Evolutionary conservation across 2,329 filamentous ascomycete genomes (phyloP), one percentile per base, ranked within the genome.

Genomic region (Fusarium sp.): DNA sequence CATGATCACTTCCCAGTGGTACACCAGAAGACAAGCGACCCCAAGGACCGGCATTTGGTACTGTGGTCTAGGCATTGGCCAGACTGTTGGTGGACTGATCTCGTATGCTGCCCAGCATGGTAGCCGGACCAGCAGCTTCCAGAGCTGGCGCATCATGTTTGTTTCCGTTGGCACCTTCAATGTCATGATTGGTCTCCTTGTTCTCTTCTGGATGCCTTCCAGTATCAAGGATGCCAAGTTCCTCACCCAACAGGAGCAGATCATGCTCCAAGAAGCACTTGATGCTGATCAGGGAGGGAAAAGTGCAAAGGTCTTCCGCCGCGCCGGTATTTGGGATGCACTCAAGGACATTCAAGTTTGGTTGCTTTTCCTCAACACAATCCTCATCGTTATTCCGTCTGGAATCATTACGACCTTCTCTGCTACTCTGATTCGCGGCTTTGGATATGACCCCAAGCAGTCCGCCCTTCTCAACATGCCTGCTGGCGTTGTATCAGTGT

Each of bases 11-110:
- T 65, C 61, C 2, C 61, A 65, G 16, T 65, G 61, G 61, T 65
- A 65, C 9, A 65, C 58, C 8, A 39, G 61, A 36, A 65, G 39
- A 33, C 61, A 65, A 14, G 58, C 61, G 0, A 65, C 61, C 2
- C 61, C 61, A 10, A 63, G 61, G 22, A 65, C 61, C 4, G 61
- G 61, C 24, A 65, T 65, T 22, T 65, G 61, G 61, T 65, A 65
- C 22, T 65, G 61, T 7, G 61, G 61, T 45, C 58, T 65, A 13
- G 61, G 61, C 8, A 63, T 65, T 2, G 61, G 61, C 0, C 61
- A 65, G 16, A 54, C 61, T 6, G 15, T 65, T 24, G 61, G 61
- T 12, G 61, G 61, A 6, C 45, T 65, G 2, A 65, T 65, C 61
- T 65, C 61, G 7, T 65, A 28, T 18, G 61, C 61, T 35, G 61